These are phyloP conservation scores for Alternaria viburni DNA, from an alignment of 2,329 filamentous ascomycete genomes.

Conservation along the genomic window DNA sequence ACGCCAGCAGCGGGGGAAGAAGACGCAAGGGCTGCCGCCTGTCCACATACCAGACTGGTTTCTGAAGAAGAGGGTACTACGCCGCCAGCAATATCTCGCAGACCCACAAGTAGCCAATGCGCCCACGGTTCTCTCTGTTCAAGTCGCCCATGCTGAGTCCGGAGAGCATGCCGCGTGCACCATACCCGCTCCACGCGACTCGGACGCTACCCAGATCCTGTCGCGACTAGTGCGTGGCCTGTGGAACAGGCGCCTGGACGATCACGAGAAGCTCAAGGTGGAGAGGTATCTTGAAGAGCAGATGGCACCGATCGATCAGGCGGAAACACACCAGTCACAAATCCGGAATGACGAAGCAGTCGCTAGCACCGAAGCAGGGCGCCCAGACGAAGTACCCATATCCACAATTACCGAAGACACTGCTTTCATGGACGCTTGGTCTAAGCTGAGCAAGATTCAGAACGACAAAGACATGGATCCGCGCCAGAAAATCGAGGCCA, in stretches of 20 bases:
- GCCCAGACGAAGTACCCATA: neutral
- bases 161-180: constrained; percentile 34
- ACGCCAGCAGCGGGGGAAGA: constrained; percentile 42
- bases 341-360: constrained; percentile 7
- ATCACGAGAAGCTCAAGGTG: constrained; percentile 29
- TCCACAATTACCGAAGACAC: constrained; percentile 3
- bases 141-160: constrained; percentile 29
- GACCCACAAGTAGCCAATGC: constrained; percentile 13
- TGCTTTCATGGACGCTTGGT: constrained; percentile 7
- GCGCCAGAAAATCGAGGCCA: constrained; percentile 13
- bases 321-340: neutral
- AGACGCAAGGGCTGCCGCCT: constrained; percentile 44
- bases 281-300: constrained; percentile 27
- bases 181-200: constrained; percentile 24
- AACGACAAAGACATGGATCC: constrained; percentile 13
- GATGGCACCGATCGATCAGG: constrained; percentile 7
- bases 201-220: constrained; percentile 28
- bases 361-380: constrained; percentile 5
- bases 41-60: constrained; percentile 65
- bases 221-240: constrained; percentile 33
- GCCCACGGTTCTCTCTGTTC: constrained; percentile 26
- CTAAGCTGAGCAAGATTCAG: constrained; percentile 18
- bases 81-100: constrained; percentile 41
- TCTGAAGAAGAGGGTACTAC: constrained; percentile 58
- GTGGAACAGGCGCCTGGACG: constrained; percentile 31